Conservation (phyloP, 2,329 filamentous ascomycete genomes). For the Fusarium circinatum region DNA sequence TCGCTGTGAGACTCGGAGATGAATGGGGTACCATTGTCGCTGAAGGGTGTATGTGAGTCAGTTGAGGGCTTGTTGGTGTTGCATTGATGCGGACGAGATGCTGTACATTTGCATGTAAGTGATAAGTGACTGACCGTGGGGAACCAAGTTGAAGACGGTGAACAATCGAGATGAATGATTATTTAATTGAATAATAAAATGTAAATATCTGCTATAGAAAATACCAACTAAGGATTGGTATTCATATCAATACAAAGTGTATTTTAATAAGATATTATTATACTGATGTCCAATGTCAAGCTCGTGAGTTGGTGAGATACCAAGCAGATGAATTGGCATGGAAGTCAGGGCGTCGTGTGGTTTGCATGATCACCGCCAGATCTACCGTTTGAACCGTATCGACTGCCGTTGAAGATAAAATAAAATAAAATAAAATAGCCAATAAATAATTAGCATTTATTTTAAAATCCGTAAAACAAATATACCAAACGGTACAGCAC, state of each 20-base stretch:
- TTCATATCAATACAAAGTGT: background rate
- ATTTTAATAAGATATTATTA: background rate
- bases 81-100: slow-evolving; percentile 21
- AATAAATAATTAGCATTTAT: slow-evolving; percentile 14
- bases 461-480: background rate
- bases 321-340: background rate
- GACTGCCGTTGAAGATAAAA: background rate
- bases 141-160: slow-evolving; percentile 7
- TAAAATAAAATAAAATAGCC: background rate
- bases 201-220: accelerated
- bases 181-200: background rate
- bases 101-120: slow-evolving; percentile 12
- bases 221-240: too few species aligned
- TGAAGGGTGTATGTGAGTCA: slow-evolving; percentile 32
- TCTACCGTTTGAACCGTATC: slow-evolving; percentile 14
- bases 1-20: slow-evolving; percentile 6
- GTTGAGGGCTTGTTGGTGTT: slow-evolving; percentile 15
- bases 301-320: background rate
- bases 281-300: background rate
- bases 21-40: slow-evolving; percentile 14
- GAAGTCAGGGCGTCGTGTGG: background rate
- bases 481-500: background rate
- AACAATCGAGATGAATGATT: background rate
- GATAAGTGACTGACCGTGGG: slow-evolving; percentile 2
- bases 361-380: background rate